Evolutionary conservation across 768 basidiomycete genomes (phyloP), one percentile per base, ranked within the genome.

Genomic region (Mycena maculata): DNA sequence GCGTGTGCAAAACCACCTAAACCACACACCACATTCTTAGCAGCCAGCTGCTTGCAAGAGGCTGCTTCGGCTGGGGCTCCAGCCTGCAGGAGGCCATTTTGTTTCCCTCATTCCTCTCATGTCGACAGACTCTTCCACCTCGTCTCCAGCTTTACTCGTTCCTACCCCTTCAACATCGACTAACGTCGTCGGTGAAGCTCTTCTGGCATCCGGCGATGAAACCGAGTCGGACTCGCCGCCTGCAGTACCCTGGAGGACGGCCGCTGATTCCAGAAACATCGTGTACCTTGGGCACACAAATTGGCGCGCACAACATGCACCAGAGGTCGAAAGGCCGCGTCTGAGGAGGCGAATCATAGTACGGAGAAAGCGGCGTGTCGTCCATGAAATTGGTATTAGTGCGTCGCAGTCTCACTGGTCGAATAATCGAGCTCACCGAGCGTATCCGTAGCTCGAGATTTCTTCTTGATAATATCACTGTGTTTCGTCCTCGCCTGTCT

Each of bases 401-500:
- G 54, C 42, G 69, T 63, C 45, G 3, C 41, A 33, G 16, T 31
- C 54, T 54, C 41, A 30, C n/a, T 45, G 6, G 13, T 16, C 33
- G 23, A 28, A 41, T 28, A 41, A 28, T 53, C 22, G n/a, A 42
- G 22, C 44, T 55, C 25, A 42, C 30, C 27, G 28, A 28, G 10
- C 23, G 22, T 57, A 33, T 36, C 3, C 36, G 20, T 63, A 83
- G 82, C 78, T 15, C 76, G 81, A 25, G 82, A 84, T 73, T 82
- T 82, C 66, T 79, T 84, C 70, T 73, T 84, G 12, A 79, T 84
- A 18, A 75, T 84, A 39, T 76, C 74, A 12, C 71, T 84, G 13
- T 84, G 82, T 67, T 79, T 84, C 65, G 76, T 76, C 33, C 58
- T 82, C 42, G 82, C 82, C 18, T 79, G 79, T 64, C 78, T 77